Evolutionary conservation across 345 rosid species (phyloP).

Genomic region (Citrus inodora): DNA sequence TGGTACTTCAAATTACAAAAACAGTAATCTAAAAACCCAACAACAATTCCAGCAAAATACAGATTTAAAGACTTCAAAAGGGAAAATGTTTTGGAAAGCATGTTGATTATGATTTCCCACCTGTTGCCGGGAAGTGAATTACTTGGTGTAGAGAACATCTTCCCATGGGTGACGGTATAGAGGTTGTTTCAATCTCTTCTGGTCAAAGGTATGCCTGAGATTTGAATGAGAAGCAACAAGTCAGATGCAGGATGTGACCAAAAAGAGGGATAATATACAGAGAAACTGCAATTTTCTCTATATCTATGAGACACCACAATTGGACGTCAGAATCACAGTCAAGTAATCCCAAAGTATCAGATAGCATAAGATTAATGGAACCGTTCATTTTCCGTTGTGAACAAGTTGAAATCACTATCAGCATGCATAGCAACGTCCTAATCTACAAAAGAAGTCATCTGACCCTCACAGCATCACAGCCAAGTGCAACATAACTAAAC

Average conservation of each 20-base stretch:
- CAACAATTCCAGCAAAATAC: slow-evolving; percentile 11
- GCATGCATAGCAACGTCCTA: not conserved
- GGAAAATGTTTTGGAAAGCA: slow-evolving; percentile 1
- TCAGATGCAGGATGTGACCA: not conserved
- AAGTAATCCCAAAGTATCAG: not conserved
- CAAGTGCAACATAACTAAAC: not conserved
- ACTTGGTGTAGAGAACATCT: slow-evolving; percentile 97
- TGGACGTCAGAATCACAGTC: not conserved
- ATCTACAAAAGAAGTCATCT: not conserved
- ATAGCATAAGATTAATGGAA: not conserved
- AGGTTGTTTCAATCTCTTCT: slow-evolving; percentile 96
- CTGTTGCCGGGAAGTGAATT: slow-evolving; percentile 11
- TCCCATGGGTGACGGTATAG: slow-evolving; percentile 97
- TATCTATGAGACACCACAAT: not conserved
- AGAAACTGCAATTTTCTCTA: not conserved
- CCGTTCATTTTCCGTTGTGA: not conserved
- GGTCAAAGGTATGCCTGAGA: slow-evolving; percentile 86
- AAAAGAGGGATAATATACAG: not conserved
- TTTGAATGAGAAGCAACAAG: slow-evolving; percentile 1
- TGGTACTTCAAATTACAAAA: slow-evolving; percentile 12
- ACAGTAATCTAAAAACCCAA: slow-evolving; percentile 22
- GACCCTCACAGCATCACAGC: slow-evolving; percentile 3
- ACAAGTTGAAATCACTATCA: not conserved
- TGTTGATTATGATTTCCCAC: not conserved
- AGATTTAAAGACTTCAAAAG: slow-evolving; percentile 7